phyloP scores from a whole-genome alignment of 1,284 basidiomycete genomes.

The Leccinum fuscescens region DNA sequence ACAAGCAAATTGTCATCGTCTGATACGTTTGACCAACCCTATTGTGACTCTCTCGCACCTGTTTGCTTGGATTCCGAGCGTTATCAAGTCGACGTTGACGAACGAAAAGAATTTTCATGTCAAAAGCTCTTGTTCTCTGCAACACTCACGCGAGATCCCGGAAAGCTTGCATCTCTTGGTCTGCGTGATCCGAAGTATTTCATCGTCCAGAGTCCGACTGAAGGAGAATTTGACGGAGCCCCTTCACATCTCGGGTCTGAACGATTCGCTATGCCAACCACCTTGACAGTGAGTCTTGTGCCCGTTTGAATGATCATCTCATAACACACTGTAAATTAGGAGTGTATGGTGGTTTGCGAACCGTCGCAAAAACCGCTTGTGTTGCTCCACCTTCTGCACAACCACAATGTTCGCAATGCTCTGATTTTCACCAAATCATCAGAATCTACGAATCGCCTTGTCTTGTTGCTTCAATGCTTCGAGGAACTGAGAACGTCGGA shows the following conservation, averaged over 20 bases:
- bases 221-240: constrained; percentile 36
- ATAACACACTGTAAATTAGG: constrained; percentile 44
- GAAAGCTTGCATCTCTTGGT: constrained; percentile 83
- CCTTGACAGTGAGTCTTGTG: constrained; percentile 55
- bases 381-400: constrained; percentile 83
- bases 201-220: constrained; percentile 62
- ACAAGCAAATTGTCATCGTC: constrained; percentile 1
- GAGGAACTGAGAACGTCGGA: constrained; percentile 47
- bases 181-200: constrained; percentile 86
- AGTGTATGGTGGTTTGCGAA: constrained; percentile 84
- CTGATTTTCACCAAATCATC: constrained; percentile 96
- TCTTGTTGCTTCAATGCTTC: constrained; percentile 82
- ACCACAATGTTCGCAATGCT: constrained; percentile 60
- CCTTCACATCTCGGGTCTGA: constrained; percentile 62
- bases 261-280: constrained; percentile 80
- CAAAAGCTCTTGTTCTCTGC: constrained; percentile 98
- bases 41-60: constrained; percentile 60
- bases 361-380: constrained; percentile 85
- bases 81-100: constrained; percentile 50
- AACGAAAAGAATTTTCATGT: constrained; percentile 64
- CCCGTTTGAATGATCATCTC: background rate
- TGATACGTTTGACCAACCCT: constrained; percentile 17
- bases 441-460: constrained; percentile 84
- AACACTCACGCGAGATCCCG: constrained; percentile 91
- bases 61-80: constrained; percentile 49